These are phyloP conservation scores for Yarrowia alimentaria DNA, from an alignment of 805 yeast genomes.

Conservation along the genomic window DNA sequence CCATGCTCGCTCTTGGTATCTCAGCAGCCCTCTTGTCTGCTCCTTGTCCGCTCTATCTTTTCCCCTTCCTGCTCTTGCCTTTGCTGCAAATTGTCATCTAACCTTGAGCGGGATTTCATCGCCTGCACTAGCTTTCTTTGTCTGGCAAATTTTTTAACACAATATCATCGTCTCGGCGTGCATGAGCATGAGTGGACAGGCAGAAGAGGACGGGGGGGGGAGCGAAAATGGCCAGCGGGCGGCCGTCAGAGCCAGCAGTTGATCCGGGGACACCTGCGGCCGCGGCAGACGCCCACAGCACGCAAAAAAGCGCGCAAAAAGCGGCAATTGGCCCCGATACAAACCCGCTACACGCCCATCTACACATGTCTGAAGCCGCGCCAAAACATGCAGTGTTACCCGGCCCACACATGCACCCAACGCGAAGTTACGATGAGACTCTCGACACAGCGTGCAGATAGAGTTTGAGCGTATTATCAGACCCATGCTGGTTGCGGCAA, in stretches of 20 bases:
- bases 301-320: not conserved
- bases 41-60: not conserved
- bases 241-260: not conserved
- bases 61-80: constrained; percentile 1
- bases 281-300: too few species aligned
- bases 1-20: too few species aligned
- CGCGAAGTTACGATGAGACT: constrained; percentile 18
- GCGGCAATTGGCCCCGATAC: too few species aligned
- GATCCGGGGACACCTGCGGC: too few species aligned
- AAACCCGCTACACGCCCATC: not conserved
- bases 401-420: constrained; percentile 5
- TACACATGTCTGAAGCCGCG: constrained; percentile 14
- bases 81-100: constrained; percentile 22
- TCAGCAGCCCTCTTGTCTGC: not conserved
- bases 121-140: constrained; percentile 14
- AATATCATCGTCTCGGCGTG: constrained; percentile 25
- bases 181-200: constrained; percentile 22
- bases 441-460: constrained; percentile 5
- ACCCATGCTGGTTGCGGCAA: constrained; percentile 26
- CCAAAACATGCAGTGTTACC: constrained; percentile 27
- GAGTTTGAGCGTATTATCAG: constrained; percentile 23
- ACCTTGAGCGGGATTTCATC: constrained; percentile 27
- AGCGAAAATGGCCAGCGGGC: too few species aligned
- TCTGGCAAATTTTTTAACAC: constrained; percentile 23
- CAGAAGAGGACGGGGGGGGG: too few species aligned